These are phyloP conservation scores for Hyaloscypha finlandica DNA, from an alignment of 495 filamentous ascomycete genomes.

Conservation along the genomic window DNA sequence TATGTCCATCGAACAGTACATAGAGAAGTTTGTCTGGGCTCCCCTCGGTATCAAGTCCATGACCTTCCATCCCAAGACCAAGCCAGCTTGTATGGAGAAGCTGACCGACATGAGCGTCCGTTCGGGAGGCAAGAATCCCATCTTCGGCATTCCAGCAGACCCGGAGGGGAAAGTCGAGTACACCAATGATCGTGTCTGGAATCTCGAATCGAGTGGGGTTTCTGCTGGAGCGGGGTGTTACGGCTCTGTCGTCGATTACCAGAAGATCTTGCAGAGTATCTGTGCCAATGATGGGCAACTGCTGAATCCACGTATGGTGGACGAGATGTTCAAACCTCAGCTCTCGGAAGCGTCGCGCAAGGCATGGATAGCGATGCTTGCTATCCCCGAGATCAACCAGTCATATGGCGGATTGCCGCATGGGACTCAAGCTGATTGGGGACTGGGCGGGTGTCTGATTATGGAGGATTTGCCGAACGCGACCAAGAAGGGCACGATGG, in stretches of 20 bases:
- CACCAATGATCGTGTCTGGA: constrained; percentile 36
- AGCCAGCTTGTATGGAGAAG: constrained; percentile 40
- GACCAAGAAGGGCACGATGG: constrained; percentile 32
- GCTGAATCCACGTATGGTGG: constrained; percentile 42
- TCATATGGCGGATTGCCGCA: constrained; percentile 17
- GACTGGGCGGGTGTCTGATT: constrained; percentile 38
- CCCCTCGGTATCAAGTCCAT: constrained; percentile 55
- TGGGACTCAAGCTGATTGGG: constrained; percentile 31
- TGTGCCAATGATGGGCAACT: constrained; percentile 46
- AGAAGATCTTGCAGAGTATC: constrained; percentile 47
- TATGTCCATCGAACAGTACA: constrained; percentile 54
- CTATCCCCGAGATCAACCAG: constrained; percentile 4
- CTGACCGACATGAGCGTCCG: constrained; percentile 41
- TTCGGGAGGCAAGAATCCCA: constrained; percentile 22
- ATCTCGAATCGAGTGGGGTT: constrained; percentile 17
- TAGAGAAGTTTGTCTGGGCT: constrained; percentile 56
- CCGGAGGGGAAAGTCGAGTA: constrained; percentile 32
- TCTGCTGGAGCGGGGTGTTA: constrained; percentile 49
- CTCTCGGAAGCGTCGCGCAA: constrained; percentile 23
- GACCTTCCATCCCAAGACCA: constrained; percentile 49
- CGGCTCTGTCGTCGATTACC: constrained; percentile 39
- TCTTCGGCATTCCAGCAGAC: constrained; percentile 26
- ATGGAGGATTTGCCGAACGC: constrained; percentile 31
- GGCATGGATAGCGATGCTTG: constrained; percentile 8
- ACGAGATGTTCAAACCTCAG: constrained; percentile 48